phyloP scores from a whole-genome alignment of 2,329 filamentous ascomycete genomes.

The Lecanoromycetidae sp. region DNA sequence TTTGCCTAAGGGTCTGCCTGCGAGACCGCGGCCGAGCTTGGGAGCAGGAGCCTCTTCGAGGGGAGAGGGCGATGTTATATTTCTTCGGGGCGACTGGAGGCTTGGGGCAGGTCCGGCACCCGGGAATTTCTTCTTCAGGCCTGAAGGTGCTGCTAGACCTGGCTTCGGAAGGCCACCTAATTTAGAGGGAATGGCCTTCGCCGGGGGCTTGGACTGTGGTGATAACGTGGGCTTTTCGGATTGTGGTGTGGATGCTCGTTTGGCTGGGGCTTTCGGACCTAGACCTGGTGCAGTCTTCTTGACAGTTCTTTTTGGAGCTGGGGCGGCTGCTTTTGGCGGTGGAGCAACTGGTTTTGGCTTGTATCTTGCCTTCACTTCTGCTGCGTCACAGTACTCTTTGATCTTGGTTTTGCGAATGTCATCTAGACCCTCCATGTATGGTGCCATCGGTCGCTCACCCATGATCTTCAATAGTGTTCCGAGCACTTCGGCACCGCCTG shows the following conservation, averaged over 20 bases:
- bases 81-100: constrained; percentile 30
- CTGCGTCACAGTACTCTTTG: constrained; percentile 76
- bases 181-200: constrained; percentile 34
- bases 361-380: constrained; percentile 77
- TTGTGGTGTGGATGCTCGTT: constrained; percentile 28
- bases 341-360: constrained; percentile 68
- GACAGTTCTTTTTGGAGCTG: constrained; percentile 41
- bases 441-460: constrained; percentile 89
- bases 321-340: constrained; percentile 46
- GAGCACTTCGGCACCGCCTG: constrained; percentile 80
- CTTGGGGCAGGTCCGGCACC: constrained; percentile 27
- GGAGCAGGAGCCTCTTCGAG: constrained; percentile 40
- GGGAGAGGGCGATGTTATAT: constrained; percentile 31
- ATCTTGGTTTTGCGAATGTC: constrained; percentile 93
- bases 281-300: constrained; percentile 38
- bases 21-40: constrained; percentile 62
- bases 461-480: constrained; percentile 98
- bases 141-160: constrained; percentile 29
- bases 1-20: constrained; percentile 73
- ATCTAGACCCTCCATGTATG: constrained; percentile 80
- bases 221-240: constrained; percentile 42
- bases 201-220: constrained; percentile 31
- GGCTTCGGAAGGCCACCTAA: constrained; percentile 29
- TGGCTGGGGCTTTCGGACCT: constrained; percentile 38
- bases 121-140: constrained; percentile 34